phyloP scores from a whole-genome alignment of 441 rosid genomes.

The Adansonia grandidieri region DNA sequence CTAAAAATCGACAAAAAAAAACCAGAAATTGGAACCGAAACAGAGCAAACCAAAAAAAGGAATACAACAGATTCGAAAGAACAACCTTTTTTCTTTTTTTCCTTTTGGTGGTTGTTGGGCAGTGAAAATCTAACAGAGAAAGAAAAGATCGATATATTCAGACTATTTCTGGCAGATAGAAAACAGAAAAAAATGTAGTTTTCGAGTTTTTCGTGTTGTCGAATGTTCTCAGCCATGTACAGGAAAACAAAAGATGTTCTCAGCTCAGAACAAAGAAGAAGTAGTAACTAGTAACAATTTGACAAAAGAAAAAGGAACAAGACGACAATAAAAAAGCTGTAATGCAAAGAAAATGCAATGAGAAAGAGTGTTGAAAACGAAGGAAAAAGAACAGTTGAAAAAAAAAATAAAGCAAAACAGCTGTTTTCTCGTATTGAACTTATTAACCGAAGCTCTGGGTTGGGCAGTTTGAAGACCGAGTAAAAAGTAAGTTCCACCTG shows the following conservation, averaged over 20 bases:
- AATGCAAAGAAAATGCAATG: background rate
- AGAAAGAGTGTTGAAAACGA: too few relatives aligned
- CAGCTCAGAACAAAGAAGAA: background rate
- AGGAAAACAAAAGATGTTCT: background rate
- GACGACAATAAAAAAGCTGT: background rate
- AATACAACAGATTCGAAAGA: background rate
- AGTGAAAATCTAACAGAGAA: background rate
- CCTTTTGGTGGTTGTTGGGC: background rate
- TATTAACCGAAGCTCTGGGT: background rate
- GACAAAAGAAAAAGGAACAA: background rate
- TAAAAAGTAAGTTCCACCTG: background rate
- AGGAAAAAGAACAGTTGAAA: background rate
- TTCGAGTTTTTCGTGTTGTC: background rate
- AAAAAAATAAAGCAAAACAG: background rate
- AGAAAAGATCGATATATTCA: conserved; percentile 25
- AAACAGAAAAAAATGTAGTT: background rate
- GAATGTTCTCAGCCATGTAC: conserved; percentile 2
- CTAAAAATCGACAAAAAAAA: background rate
- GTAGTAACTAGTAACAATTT: background rate
- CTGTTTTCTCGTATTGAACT: background rate
- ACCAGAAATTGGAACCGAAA: background rate
- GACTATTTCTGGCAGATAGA: background rate
- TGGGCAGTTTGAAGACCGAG: background rate
- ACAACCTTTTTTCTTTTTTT: too few relatives aligned
- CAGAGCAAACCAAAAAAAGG: background rate